These are phyloP conservation scores for Coemansia sp. DNA, from an alignment of 192 early-diverging fungal species.

Conservation along the genomic window DNA sequence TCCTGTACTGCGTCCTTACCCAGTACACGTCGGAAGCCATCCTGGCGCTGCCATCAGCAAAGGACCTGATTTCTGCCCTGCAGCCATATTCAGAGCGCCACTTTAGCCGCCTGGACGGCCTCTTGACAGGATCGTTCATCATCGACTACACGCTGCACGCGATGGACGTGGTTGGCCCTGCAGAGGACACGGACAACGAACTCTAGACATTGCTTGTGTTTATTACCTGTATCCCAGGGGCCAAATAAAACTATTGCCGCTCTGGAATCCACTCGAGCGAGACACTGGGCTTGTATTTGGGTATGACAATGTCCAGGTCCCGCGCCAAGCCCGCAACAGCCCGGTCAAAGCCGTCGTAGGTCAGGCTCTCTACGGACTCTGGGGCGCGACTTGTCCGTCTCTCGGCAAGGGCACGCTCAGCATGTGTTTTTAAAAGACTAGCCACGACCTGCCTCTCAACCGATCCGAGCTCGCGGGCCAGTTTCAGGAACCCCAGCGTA, in stretches of 20 bases:
- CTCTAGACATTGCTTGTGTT: too few relatives aligned
- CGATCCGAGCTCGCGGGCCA: conserved; percentile 41
- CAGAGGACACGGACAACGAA: too few relatives aligned
- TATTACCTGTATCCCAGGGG: too few relatives aligned
- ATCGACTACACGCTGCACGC: conserved; percentile 86
- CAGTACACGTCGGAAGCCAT: conserved; percentile 61
- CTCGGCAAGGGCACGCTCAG: conserved; percentile 7
- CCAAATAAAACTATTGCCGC: conserved; percentile 15
- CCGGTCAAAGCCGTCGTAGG: conserved; percentile 16
- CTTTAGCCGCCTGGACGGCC: conserved; percentile 68
- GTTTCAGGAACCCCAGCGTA: conserved; percentile 42
- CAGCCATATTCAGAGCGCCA: conserved; percentile 91
- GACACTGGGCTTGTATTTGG: conserved; percentile 6
- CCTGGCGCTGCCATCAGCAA: conserved; percentile 69
- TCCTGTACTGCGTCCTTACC: conserved; percentile 72
- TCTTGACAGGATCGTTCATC: conserved; percentile 78
- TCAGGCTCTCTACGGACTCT: conserved; percentile 2
- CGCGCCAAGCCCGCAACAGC: conserved; percentile 18
- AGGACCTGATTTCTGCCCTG: conserved; percentile 78
- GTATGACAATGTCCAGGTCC: conserved; percentile 35
- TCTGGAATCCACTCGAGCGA: conserved; percentile 40
- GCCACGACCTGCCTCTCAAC: conserved; percentile 28
- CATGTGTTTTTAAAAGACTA: conserved; percentile 10
- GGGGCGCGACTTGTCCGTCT: too few relatives aligned
- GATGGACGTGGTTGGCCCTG: conserved; percentile 59